phyloP scores from a whole-genome alignment of 352 stramenopile genomes.

The Thraustochytrium sp. region DNA sequence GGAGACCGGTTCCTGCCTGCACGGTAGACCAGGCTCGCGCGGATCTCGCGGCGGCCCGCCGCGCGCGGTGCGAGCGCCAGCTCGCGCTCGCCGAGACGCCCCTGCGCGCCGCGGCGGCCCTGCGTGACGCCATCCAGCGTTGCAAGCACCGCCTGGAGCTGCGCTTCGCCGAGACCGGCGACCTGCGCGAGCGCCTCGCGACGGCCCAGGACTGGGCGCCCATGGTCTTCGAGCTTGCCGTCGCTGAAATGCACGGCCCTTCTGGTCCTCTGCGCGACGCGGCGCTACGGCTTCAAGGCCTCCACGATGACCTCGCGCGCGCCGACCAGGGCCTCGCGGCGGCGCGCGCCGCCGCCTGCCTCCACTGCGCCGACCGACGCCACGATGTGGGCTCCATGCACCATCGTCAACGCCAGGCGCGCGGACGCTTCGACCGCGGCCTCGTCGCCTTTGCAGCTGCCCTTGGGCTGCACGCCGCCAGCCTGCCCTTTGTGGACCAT shows the following conservation, averaged over 20 bases:
- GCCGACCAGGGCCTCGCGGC: no score
- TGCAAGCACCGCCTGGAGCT: neutral
- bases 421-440: no score
- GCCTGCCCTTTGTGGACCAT: no score
- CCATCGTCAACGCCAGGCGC: no score
- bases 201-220: neutral
- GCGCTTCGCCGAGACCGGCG: neutral
- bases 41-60: neutral
- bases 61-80: neutral
- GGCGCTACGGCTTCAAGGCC: neutral
- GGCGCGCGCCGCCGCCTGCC: no score
- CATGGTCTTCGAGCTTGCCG: neutral
- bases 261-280: no score
- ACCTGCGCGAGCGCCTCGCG: neutral
- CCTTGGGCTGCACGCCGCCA: no score
- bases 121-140: neutral
- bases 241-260: neutral
- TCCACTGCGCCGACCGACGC: no score
- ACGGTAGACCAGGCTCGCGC: neutral
- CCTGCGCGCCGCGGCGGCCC: neutral
- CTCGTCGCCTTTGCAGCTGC: no score
- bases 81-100: neutral
- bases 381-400: no score
- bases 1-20: neutral
- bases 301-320: neutral